A percentile compares a stretch with the other conserved stretches of the same genome.
Conservation (phyloP, 805 yeast genomes). For the Candida dajiaensis region DNA sequence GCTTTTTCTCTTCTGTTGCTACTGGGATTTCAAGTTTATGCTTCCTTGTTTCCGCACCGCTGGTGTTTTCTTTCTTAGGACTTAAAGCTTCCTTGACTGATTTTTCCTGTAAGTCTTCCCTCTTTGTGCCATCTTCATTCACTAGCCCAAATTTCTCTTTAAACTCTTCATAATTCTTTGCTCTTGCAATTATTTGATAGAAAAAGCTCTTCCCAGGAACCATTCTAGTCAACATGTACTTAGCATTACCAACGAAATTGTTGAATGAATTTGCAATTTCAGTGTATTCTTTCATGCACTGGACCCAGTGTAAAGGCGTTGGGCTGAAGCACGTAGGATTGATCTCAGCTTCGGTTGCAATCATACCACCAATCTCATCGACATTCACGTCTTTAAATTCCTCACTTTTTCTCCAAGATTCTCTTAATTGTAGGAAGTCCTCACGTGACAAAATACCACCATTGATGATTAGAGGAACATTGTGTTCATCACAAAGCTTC, state of each 20-base stretch:
- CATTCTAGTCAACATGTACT: conserved; percentile 73
- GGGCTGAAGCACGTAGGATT: conserved; percentile 72
- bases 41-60: not conserved
- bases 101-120: conserved; percentile 2
- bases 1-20: not conserved
- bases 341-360: conserved; percentile 84
- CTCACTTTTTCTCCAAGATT: conserved; percentile 22
- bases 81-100: not conserved
- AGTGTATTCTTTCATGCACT: conserved; percentile 50
- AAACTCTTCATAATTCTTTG: conserved; percentile 51
- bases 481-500: conserved; percentile 50
- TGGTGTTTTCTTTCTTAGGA: not conserved
- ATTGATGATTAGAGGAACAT: conserved; percentile 73
- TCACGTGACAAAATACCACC: conserved; percentile 59
- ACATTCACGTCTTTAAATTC: conserved; percentile 28
- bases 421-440: conserved; percentile 50
- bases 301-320: conserved; percentile 44
- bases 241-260: conserved; percentile 67
- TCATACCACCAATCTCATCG: conserved; percentile 80
- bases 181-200: conserved; percentile 50
- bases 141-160: conserved; percentile 19
- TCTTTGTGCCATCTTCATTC: conserved; percentile 15
- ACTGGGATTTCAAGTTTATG: not conserved
- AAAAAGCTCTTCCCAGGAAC: conserved; percentile 67
- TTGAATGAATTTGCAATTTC: conserved; percentile 47